Percentiles rank a stretch among this genome's conserved stretches.
Evolutionary conservation across 2,329 filamentous ascomycete genomes (phyloP).

Genomic region (Gyromitra esculenta): DNA sequence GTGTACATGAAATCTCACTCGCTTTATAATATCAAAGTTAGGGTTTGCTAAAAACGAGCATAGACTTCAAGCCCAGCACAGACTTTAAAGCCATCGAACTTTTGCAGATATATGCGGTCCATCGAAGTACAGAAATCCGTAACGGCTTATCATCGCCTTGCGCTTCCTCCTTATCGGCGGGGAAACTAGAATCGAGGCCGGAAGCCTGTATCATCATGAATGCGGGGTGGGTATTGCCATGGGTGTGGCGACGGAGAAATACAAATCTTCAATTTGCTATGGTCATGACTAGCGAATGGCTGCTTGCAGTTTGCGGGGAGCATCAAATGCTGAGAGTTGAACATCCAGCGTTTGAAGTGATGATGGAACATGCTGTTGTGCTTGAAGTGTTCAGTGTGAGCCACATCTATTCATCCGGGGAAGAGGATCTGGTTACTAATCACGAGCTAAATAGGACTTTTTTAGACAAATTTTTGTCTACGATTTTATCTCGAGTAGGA

Average conservation of each 20-base stretch:
- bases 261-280: constrained; percentile 49
- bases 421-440: background rate
- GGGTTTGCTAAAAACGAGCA: background rate
- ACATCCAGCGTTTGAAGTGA: constrained; percentile 35
- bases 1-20: constrained; percentile 3
- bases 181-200: constrained; percentile 15
- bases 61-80: constrained; percentile 53
- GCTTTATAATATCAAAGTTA: background rate
- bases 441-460: constrained; percentile 33
- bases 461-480: constrained; percentile 40
- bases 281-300: constrained; percentile 45
- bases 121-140: background rate
- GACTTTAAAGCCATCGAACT: constrained; percentile 49
- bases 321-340: constrained; percentile 1
- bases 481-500: constrained; percentile 29
- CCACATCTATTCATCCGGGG: background rate
- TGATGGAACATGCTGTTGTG: constrained; percentile 32
- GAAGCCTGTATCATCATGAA: constrained; percentile 46
- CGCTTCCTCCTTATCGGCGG: background rate
- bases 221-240: constrained; percentile 52
- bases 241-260: constrained; percentile 51
- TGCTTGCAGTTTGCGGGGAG: constrained; percentile 7
- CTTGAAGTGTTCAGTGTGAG: constrained; percentile 48
- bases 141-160: background rate
- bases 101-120: constrained; percentile 34